phyloP scores from a whole-genome alignment of 2,329 filamentous ascomycete species.

The Penicillium sp. region DNA sequence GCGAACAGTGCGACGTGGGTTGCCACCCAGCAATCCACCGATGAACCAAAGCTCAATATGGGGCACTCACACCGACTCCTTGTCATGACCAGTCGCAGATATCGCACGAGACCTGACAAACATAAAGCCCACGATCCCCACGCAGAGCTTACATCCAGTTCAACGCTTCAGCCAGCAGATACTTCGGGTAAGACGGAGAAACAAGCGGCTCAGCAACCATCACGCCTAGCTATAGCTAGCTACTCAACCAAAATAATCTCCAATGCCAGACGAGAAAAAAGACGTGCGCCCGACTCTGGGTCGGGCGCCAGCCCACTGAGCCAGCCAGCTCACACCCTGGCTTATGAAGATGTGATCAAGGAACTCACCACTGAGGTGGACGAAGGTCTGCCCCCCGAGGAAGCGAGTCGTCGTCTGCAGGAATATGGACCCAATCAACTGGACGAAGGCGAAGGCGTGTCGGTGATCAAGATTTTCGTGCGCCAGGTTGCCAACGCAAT shows the following conservation, averaged over 20 bases:
- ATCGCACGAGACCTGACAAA: background rate
- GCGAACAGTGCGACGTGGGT: too few species aligned
- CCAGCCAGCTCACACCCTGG: conserved; percentile 61
- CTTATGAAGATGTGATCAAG: conserved; percentile 52
- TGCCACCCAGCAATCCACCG: background rate
- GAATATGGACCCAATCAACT: conserved; percentile 63
- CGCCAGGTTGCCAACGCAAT: conserved; percentile 68
- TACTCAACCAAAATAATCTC: background rate
- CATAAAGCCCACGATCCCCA: background rate
- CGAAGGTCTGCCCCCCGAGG: conserved; percentile 56
- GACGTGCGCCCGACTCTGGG: conserved; percentile 4
- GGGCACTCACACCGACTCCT: background rate
- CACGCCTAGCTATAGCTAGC: background rate
- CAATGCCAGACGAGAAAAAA: conserved; percentile 15
- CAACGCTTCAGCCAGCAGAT: background rate
- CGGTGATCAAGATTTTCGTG: conserved; percentile 69
- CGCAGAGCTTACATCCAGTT: background rate
- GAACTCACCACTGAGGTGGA: conserved; percentile 57
- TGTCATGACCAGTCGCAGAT: background rate
- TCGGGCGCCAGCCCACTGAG: conserved; percentile 38
- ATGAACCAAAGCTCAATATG: too few species aligned
- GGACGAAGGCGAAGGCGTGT: conserved; percentile 66
- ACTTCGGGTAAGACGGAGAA: background rate
- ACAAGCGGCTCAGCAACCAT: conserved; percentile 1
- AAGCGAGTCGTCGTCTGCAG: conserved; percentile 57